A percentile compares a stretch with the other conserved stretches of the same genome.
Conservation (phyloP, 768 basidiomycete species). For the Tulasnella sp. region DNA sequence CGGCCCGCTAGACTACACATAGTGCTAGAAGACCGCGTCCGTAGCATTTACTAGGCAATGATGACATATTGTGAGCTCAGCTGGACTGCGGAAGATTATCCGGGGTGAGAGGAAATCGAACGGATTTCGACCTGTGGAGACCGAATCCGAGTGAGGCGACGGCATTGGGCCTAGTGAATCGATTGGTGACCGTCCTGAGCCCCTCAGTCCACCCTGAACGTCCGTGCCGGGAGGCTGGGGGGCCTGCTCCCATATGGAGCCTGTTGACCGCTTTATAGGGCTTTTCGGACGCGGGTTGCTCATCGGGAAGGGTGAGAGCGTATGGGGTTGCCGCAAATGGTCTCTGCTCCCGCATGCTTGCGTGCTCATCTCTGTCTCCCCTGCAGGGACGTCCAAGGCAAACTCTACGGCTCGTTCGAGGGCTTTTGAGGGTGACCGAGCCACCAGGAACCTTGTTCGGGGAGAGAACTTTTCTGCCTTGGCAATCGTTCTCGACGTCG, state of each 20-base stretch:
- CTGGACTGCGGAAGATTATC: background rate
- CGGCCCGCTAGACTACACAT: background rate
- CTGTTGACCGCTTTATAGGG: too few species aligned
- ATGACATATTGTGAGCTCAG: background rate
- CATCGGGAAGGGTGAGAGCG: background rate
- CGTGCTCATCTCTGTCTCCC: background rate
- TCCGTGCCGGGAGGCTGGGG: too few species aligned
- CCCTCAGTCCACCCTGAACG: too few species aligned
- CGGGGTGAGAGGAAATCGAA: background rate
- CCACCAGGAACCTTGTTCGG: background rate
- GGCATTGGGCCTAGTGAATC: too few species aligned
- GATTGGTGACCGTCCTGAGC: too few species aligned
- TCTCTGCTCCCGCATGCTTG: background rate
- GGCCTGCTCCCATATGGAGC: background rate
- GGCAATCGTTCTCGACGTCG: background rate
- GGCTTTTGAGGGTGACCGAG: background rate
- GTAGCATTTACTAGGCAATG: background rate
- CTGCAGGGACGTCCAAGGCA: background rate
- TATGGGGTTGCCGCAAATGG: background rate
- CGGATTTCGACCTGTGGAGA: too few species aligned
- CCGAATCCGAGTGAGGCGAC: too few species aligned
- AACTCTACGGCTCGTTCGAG: background rate
- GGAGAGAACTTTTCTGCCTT: background rate
- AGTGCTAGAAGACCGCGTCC: background rate
- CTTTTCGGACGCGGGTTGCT: background rate